Percentiles rank a stretch among this genome's conserved stretches.
phyloP scores from a whole-genome alignment of 2,329 filamentous ascomycete species.

The Elsinoe ampelina region DNA sequence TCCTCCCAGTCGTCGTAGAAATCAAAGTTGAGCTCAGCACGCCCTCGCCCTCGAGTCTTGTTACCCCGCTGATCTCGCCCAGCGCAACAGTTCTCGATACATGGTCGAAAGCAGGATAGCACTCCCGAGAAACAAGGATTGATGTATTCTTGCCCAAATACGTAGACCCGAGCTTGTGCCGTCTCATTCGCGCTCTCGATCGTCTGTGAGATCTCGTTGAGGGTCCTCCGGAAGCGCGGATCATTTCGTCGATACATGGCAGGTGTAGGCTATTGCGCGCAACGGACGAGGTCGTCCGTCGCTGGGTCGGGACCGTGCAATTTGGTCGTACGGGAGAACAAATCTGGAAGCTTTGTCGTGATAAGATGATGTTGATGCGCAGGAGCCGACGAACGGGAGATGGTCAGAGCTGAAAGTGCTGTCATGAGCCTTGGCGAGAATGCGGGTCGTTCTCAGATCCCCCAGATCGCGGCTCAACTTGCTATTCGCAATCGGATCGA shows the following conservation, averaged over 20 bases:
- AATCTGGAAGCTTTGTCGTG: background rate
- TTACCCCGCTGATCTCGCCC: slow-evolving; percentile 65
- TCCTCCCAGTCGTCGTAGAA: slow-evolving; percentile 97
- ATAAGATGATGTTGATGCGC: background rate
- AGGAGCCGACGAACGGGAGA: background rate
- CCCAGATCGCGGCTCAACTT: slow-evolving; percentile 1
- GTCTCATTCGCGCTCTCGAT: slow-evolving; percentile 84
- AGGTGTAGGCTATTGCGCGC: slow-evolving; percentile 13
- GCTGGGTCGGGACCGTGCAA: background rate
- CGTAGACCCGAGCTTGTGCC: slow-evolving; percentile 84
- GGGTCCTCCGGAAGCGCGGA: slow-evolving; percentile 81
- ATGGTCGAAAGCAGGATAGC: slow-evolving; percentile 53
- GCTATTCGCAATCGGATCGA: background rate
- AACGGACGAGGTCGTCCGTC: slow-evolving; percentile 12
- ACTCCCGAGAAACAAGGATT: slow-evolving; percentile 66
- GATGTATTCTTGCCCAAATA: slow-evolving; percentile 78
- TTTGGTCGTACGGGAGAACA: background rate
- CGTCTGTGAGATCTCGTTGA: slow-evolving; percentile 87
- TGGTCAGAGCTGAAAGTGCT: slow-evolving; percentile 8
- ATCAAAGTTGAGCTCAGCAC: slow-evolving; percentile 81
- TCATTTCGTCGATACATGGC: slow-evolving; percentile 57
- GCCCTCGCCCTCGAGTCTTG: slow-evolving; percentile 50
- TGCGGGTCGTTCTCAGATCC: background rate
- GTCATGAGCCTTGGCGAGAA: slow-evolving; percentile 2
- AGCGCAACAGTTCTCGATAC: slow-evolving; percentile 63